phyloP scores from a whole-genome alignment of 176 grass and related monocot genomes.

The Oryza officinalis region DNA sequence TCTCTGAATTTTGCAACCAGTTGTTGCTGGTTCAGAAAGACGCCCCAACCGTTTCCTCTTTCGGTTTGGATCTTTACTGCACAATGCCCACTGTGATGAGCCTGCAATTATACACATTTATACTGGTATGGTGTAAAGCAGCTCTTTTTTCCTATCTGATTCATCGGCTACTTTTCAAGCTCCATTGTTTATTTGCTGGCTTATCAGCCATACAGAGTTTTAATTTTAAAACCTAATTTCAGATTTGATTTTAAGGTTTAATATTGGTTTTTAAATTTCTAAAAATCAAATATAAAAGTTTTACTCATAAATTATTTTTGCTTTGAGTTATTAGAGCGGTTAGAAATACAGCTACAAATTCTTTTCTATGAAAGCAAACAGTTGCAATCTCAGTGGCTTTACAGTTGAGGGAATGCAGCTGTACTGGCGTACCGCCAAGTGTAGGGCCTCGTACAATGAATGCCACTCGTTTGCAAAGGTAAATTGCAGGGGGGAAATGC shows the following conservation, averaged over 20 bases:
- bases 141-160: background rate
- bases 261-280: too few species aligned
- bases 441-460: slow-evolving; percentile 12
- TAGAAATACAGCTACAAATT: background rate
- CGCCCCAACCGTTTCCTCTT: slow-evolving; percentile 27
- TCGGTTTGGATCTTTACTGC: background rate
- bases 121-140: background rate
- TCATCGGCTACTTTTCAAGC: background rate
- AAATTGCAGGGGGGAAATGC: background rate
- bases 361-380: background rate
- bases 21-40: slow-evolving; percentile 25
- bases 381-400: background rate
- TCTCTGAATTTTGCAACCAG: background rate
- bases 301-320: too few species aligned
- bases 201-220: too few species aligned
- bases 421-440: background rate
- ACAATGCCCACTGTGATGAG: background rate
- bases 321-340: too few species aligned
- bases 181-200: too few species aligned
- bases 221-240: too few species aligned
- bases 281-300: too few species aligned
- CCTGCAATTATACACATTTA: background rate
- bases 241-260: too few species aligned
- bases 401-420: background rate
- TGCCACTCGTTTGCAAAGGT: background rate